phyloP scores from a whole-genome alignment of 2,329 filamentous ascomycete genomes.

The Colletotrichum tropicale region DNA sequence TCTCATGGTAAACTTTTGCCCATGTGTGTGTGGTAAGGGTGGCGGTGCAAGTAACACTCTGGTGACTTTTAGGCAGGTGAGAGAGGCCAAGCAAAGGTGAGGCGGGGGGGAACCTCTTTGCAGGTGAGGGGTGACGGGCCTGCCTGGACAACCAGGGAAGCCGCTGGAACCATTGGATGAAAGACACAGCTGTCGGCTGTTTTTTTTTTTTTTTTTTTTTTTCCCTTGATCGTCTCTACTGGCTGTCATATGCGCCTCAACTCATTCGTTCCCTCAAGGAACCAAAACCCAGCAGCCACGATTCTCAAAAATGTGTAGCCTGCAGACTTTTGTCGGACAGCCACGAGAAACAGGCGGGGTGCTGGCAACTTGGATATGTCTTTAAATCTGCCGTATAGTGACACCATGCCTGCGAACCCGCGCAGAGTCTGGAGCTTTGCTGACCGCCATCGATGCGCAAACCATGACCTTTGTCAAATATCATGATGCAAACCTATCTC shows the following conservation, averaged over 20 bases:
- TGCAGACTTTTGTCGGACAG: neutral
- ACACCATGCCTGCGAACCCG: neutral
- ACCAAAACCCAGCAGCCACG: neutral
- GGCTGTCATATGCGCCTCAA: neutral
- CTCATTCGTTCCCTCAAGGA: neutral
- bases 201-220: neutral
- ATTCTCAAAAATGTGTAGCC: neutral
- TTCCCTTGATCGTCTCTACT: neutral
- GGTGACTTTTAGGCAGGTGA: neutral
- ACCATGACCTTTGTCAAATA: neutral
- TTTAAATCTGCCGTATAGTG: neutral
- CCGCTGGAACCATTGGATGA: neutral
- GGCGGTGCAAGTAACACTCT: neutral
- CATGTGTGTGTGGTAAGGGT: neutral
- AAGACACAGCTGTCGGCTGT: neutral
- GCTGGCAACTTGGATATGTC: neutral
- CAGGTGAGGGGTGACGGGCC: neutral
- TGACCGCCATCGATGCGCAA: neutral
- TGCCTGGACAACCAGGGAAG: neutral
- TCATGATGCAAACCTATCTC: neutral
- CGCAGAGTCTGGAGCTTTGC: neutral
- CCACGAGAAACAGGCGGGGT: slow-evolving; percentile 4
- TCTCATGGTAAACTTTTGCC: neutral
- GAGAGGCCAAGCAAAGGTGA: neutral
- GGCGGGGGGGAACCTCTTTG: neutral